phyloP scores from a whole-genome alignment of 2,329 filamentous ascomycete species.

The Stylonectria norvegica region DNA sequence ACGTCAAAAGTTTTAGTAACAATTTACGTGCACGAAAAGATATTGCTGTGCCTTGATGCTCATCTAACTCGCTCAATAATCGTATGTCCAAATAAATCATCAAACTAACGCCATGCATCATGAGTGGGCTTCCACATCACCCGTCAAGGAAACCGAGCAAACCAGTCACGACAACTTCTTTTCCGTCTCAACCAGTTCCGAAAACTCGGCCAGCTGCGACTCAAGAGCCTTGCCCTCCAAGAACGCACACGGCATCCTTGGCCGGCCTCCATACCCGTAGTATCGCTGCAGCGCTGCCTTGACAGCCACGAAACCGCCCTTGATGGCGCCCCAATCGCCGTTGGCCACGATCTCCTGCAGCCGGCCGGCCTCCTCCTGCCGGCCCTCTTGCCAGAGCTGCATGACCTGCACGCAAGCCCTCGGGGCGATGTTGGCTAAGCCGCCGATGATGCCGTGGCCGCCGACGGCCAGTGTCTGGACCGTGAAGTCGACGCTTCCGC shows the following conservation, averaged over 20 bases:
- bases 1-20: no score
- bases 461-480: conserved; percentile 66
- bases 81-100: no score
- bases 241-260: conserved; percentile 31
- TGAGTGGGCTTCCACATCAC: no score
- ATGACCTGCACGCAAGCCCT: conserved; percentile 60
- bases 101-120: no score
- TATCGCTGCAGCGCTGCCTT: conserved; percentile 61
- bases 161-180: no score
- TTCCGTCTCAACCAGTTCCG: conserved; percentile 17
- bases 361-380: conserved; percentile 54
- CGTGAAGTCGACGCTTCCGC: conserved; percentile 70
- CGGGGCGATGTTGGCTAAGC: conserved; percentile 68
- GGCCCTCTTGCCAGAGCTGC: conserved; percentile 57
- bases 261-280: conserved; percentile 61
- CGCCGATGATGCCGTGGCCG: conserved; percentile 69
- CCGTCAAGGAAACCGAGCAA: no score
- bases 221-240: conserved; percentile 19
- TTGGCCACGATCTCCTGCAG: conserved; percentile 62
- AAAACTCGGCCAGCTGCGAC: conserved; percentile 16
- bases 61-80: no score
- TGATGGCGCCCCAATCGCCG: conserved; percentile 66
- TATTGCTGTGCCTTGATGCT: no score
- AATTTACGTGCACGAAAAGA: no score
- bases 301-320: conserved; percentile 64